Base-by-base conservation (phyloP, 2,329 filamentous ascomycete genomes). In the Scleromitrula shiraiana region DNA sequence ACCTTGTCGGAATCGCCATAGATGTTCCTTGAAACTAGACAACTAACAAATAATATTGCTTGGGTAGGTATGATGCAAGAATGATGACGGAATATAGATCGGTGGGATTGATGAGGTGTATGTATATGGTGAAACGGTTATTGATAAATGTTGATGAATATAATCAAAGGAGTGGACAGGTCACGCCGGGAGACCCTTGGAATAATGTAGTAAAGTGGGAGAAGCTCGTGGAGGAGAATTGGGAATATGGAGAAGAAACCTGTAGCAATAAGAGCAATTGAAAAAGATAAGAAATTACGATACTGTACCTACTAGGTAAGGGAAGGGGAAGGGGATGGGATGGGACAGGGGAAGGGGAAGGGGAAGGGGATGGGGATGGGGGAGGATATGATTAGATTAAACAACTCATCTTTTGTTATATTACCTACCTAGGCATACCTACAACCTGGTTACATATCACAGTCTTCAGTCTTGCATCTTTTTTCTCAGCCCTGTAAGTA, bases 141-240 rank as follows among this genome's bases (percentile, higher is more conserved):
- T 46, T n/a, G n/a, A 52, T 49, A 49, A 26, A 50, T 26, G n/a
- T n/a, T n/a, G n/a, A n/a, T 24, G 40, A 43, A 36, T 33, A 20
- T 47, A 40, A 38, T 39, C 32, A 53, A 62, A 63, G 50, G 59
- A 63, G 47, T 56, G 56, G 56, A 61, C 59, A 57, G 60, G 59
- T 33, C 48, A 61, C 59, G 47, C 59, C 59, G 56, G 60, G 59
- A 60, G 53, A 56, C 59, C 60, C 56, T 54, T 50, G 40, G 49
- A 47, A 39, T 19, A 46, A 41, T 27, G 33, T 40, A 32, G 37
- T 24, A 49, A 51, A 49, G 46, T 38, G 36, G 35, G 30, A 41
- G 45, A 46, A 39, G 38, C 42, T 35, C 10, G 39, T 26, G 19
- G 32, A 44, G 40, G 45, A 49, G 40, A 30, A 24, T 30, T 10